These are phyloP conservation scores for Syzygium aqueum DNA, from an alignment of 345 rosid genomes.

Conservation along the genomic window DNA sequence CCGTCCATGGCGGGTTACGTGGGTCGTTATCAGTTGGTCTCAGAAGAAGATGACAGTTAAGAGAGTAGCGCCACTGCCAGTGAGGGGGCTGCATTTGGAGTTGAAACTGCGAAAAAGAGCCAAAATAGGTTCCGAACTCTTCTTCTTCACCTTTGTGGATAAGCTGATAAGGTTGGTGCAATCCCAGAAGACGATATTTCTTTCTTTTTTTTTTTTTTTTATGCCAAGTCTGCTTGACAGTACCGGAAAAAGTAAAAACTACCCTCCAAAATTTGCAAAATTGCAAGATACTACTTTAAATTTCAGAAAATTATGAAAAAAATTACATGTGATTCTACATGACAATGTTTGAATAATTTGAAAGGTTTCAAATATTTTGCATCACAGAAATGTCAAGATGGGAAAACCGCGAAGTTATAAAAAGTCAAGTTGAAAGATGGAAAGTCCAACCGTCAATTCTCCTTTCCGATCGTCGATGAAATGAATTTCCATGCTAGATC, in stretches of 20 bases:
- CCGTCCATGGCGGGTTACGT: slow-evolving; percentile 28
- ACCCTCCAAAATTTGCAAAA: not conserved
- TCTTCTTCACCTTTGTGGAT: not conserved
- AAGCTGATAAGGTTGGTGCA: not conserved
- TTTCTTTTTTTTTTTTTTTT: not conserved
- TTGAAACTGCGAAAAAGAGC: not conserved
- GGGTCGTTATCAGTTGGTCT: slow-evolving; percentile 3
- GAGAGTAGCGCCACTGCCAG: not conserved
- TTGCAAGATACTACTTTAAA: not conserved
- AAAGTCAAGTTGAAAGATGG: not conserved
- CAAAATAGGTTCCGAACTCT: not conserved
- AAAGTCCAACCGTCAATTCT: not conserved
- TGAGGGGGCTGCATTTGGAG: not conserved
- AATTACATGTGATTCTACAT: not conserved
- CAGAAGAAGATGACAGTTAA: not conserved
- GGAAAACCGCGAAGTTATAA: not conserved
- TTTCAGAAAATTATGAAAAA: not conserved
- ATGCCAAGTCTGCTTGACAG: not conserved
- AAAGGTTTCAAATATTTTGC: not conserved
- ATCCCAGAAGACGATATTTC: not conserved
- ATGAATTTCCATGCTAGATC: not conserved
- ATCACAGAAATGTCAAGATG: not conserved
- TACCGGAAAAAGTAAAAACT: not conserved
- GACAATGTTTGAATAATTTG: too few species aligned
- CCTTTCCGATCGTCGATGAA: not conserved